These are phyloP conservation scores for Medicago truncatula DNA, from an alignment of 306 rosid species.

Conservation along the genomic window MtrunA17r5.0-ANR NC_053042.1:16334001-16334500, in stretches of 20 bases:
- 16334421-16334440: constrained; percentile 81
- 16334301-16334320: too few species aligned
- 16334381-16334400: constrained; percentile 76
- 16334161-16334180: too few species aligned
- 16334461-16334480: constrained; percentile 18
- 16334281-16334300: too few species aligned
- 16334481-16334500: constrained; percentile 18
- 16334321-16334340: neutral
- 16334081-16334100: constrained; percentile 57
- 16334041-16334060: constrained; percentile 63
- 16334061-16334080: constrained; percentile 63
- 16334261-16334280: too few species aligned
- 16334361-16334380: constrained; percentile 5
- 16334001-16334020: constrained; percentile 83
- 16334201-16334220: too few species aligned
- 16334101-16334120: neutral
- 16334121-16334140: neutral
- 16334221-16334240: neutral
- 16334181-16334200: too few species aligned
- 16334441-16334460: constrained; percentile 63
- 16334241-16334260: too few species aligned
- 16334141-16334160: too few species aligned
- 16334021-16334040: constrained; percentile 91
- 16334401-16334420: constrained; percentile 88
- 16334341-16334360: constrained; percentile 5